Conservation (phyloP, 2,329 filamentous ascomycete species). For the Colletotrichum plurivorum region DNA sequence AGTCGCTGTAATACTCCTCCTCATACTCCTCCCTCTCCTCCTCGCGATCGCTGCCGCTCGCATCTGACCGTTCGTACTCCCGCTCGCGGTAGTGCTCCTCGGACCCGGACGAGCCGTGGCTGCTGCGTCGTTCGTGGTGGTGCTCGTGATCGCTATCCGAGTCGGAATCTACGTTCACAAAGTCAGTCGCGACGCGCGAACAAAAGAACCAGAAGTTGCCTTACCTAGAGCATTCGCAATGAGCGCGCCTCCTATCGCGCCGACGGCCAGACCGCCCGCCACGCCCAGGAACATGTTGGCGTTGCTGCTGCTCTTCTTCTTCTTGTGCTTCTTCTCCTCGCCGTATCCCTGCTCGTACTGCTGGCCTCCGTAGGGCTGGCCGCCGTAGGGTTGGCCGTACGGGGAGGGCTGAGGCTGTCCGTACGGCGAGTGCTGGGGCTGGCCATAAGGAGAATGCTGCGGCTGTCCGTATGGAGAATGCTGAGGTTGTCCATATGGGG, state of each 20-base stretch:
- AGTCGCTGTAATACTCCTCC: slow-evolving; percentile 53
- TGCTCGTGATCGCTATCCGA: slow-evolving; percentile 27
- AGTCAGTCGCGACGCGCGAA: too few relatives aligned
- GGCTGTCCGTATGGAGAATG: slow-evolving; percentile 18
- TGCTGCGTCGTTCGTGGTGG: slow-evolving; percentile 11
- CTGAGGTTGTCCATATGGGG: slow-evolving; percentile 6
- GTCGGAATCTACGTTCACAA: slow-evolving; percentile 5
- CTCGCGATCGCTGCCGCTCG: slow-evolving; percentile 57
- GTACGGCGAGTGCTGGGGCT: slow-evolving; percentile 7
- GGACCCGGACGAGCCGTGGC: slow-evolving; percentile 6
- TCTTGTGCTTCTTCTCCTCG: slow-evolving; percentile 45
- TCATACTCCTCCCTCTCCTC: slow-evolving; percentile 64
- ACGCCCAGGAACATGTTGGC: slow-evolving; percentile 69
- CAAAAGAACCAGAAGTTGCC: too few relatives aligned
- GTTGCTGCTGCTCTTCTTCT: slow-evolving; percentile 59
- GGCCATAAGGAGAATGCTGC: slow-evolving; percentile 7
- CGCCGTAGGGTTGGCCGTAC: slow-evolving; percentile 6
- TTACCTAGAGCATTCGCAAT: slow-evolving; percentile 70
- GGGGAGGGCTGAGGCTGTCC: slow-evolving; percentile 4
- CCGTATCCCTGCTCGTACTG: slow-evolving; percentile 34
- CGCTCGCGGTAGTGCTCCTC: slow-evolving; percentile 4
- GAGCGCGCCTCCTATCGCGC: slow-evolving; percentile 70
- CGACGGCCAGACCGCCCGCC: slow-evolving; percentile 69
- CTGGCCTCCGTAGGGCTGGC: background rate
- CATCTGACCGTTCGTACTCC: slow-evolving; percentile 49